Conservation (phyloP, 179 eudicot genomes). For the Silene coronaria region DNA sequence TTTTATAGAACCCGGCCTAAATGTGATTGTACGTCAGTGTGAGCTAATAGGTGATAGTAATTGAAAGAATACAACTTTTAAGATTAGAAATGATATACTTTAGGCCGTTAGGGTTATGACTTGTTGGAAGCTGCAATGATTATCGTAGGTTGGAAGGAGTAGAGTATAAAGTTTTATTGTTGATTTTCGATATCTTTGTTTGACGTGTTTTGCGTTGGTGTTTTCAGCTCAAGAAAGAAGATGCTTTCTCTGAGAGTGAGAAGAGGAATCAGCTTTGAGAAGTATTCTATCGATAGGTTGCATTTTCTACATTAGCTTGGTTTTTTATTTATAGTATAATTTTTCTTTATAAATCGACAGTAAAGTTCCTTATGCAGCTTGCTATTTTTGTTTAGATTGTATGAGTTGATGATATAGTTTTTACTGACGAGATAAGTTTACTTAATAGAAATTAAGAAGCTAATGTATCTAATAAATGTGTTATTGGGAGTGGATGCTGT, state of each 20-base stretch:
- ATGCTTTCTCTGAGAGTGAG: constrained; percentile 36
- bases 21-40: too few species aligned
- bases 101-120: neutral
- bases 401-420: neutral
- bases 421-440: neutral
- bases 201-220: constrained; percentile 14
- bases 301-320: constrained; percentile 64
- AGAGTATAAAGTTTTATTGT: neutral
- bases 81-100: neutral
- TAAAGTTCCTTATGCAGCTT: neutral
- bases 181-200: neutral
- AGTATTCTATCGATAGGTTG: constrained; percentile 63
- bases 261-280: constrained; percentile 44
- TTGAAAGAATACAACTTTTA: constrained; percentile 3
- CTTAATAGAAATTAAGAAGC: neutral
- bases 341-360: neutral
- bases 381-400: neutral
- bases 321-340: constrained; percentile 58
- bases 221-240: constrained; percentile 40
- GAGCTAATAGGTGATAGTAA: neutral
- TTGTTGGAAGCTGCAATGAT: neutral
- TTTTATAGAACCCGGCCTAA: too few species aligned
- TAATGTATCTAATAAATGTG: neutral
- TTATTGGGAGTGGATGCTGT: neutral
- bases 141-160: neutral